These are phyloP conservation scores for Talaromyces rugulosus DNA, from an alignment of 2,329 filamentous ascomycete genomes.

Conservation along the genomic window DNA sequence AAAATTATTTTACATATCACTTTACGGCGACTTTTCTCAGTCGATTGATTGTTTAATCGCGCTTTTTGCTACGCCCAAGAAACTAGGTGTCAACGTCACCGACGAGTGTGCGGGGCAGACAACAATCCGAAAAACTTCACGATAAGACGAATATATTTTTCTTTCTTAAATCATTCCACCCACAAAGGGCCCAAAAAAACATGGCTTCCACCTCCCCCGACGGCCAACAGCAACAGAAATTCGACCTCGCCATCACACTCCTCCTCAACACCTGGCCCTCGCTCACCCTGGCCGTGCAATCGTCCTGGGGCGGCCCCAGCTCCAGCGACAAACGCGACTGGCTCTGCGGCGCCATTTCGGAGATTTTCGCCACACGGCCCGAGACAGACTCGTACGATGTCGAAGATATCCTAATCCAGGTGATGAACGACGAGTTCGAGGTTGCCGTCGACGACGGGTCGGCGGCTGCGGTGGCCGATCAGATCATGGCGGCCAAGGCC, in stretches of 20 bases:
- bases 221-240: conserved; percentile 40
- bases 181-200: not conserved
- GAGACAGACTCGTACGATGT: conserved; percentile 72
- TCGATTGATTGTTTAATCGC: not conserved
- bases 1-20: not conserved
- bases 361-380: conserved; percentile 63
- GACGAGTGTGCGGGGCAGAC: not conserved
- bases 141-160: not conserved
- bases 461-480: conserved; percentile 65
- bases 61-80: not conserved
- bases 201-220: conserved; percentile 8
- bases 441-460: conserved; percentile 88
- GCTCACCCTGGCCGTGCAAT: conserved; percentile 79
- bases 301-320: conserved; percentile 81
- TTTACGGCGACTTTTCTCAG: not conserved
- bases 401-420: conserved; percentile 78
- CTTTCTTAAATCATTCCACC: not conserved
- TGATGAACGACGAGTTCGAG: conserved; percentile 95
- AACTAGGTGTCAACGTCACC: not conserved
- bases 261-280: conserved; percentile 83
- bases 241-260: conserved; percentile 85
- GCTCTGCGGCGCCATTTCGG: conserved; percentile 83
- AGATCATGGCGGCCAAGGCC: conserved; percentile 65
- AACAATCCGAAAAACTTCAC: not conserved
- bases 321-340: conserved; percentile 88